Base-by-base conservation (phyloP, 345 rosid genomes). In the Erysimum cheiranthoides region DNA sequence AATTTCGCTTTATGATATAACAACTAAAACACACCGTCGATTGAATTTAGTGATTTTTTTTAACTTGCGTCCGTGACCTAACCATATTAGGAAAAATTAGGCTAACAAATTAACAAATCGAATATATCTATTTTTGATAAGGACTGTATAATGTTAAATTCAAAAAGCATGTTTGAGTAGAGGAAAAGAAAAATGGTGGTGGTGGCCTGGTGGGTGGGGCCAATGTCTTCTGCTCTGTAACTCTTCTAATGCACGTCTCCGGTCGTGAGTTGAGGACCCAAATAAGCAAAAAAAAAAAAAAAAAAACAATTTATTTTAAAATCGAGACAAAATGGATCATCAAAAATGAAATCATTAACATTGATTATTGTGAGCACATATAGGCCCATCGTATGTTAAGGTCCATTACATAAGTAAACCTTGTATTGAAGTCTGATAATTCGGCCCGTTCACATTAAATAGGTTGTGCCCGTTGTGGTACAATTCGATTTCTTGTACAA, bases 221-320 rank as follows among this genome's bases (percentile, higher is more conserved):
- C 84, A 21, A 53, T 80, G 71, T 25, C 45, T 4, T 34, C 28
- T 65, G 58, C 30, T 0, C 58, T 54, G 71, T 65, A 43, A 73
- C 57, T 64, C 71, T 73, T 54, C 38, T 12, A 5, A 10, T 45
- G 65, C 78, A 73, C 78, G 78, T 73, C 78, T 65, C 71, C 47
- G 65, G 58, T 66, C 86, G 57, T 66, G 43, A 32, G 43, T 31
- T 10, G 43, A 30, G 7, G 31, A 49, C 70, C 70, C 45, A 3
- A 61, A 40, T 40, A 13, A 21, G 3, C 8, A 8, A 10, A 51
- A 30, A 42, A 43, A 43, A 12, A 4, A 57, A 30, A 14, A 16
- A 16, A 30, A 42, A 14, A 16, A 34, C 39, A 34, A 56, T 31
- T 70, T 43, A 31, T 30, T 43, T 17, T 9, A 6, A 2, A 6